Conservation (phyloP, 2,329 filamentous ascomycete species). For the Celoporthe dispersa region DNA sequence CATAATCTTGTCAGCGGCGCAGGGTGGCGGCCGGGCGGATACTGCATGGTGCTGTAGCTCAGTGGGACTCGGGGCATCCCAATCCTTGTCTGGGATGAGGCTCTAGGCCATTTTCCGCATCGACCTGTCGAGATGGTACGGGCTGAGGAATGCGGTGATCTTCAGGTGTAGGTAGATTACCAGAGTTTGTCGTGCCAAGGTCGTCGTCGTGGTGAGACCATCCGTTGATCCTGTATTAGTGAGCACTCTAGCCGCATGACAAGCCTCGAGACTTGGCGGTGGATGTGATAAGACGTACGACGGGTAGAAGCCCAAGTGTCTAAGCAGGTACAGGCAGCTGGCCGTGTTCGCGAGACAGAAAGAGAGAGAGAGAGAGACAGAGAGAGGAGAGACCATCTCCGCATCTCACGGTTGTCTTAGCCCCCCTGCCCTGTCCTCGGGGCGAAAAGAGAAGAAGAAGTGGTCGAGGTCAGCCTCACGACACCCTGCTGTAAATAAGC, state of each 20-base stretch:
- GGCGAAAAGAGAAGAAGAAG: neutral
- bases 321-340: no score
- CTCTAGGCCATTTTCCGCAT: neutral
- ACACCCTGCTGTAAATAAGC: neutral
- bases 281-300: neutral
- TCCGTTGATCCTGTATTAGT: neutral
- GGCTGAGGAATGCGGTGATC: conserved; percentile 12
- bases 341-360: no score
- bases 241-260: neutral
- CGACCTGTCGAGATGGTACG: neutral
- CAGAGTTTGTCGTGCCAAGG: neutral
- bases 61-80: neutral
- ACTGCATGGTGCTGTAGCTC: neutral
- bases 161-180: neutral
- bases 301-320: no score
- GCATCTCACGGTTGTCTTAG: neutral
- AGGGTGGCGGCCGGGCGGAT: conserved; percentile 10
- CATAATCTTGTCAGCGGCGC: conserved; percentile 13
- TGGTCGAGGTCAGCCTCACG: conserved; percentile 7
- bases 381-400: neutral
- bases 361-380: neutral
- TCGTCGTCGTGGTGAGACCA: neutral
- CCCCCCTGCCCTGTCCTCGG: neutral
- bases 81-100: neutral
- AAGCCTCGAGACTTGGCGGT: neutral